Conservation (phyloP, 2,329 filamentous ascomycete species). For the Colletotrichum simmondsii region DNA sequence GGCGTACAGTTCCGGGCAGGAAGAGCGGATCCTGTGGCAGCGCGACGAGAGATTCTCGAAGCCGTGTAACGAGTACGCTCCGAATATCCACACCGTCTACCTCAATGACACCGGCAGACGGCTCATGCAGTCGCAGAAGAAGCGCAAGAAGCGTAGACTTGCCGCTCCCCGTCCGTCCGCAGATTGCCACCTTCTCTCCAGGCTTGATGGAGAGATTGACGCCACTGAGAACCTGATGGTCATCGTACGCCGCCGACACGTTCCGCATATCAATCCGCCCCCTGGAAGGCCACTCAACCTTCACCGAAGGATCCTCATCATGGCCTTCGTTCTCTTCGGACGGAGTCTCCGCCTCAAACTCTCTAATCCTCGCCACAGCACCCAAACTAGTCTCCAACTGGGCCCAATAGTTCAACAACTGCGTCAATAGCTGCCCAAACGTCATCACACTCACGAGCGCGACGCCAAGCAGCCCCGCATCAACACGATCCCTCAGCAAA, state of each 20-base stretch:
- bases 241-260: conserved; percentile 15
- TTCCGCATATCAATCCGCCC: not conserved
- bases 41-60: conserved; percentile 48
- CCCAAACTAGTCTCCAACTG: conserved; percentile 43
- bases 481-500: conserved; percentile 35
- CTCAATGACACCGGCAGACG: conserved; percentile 50
- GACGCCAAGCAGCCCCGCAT: conserved; percentile 37
- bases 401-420: conserved; percentile 47
- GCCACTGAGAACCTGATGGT: conserved; percentile 39
- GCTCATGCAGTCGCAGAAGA: conserved; percentile 60
- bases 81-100: conserved; percentile 56
- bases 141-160: conserved; percentile 51
- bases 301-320: not conserved
- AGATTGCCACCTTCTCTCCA: conserved; percentile 52
- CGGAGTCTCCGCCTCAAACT: conserved; percentile 40
- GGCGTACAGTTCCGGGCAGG: conserved; percentile 57
- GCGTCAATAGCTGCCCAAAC: conserved; percentile 45
- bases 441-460: conserved; percentile 44
- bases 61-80: conserved; percentile 35
- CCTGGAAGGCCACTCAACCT: not conserved
- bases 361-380: conserved; percentile 40
- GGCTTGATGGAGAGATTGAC: conserved; percentile 43
- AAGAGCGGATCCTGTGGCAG: conserved; percentile 64
- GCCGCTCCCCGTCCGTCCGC: conserved; percentile 55
- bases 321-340: conserved; percentile 33